phyloP scores from a whole-genome alignment of 805 yeast genomes.

The Wickerhamia fluorescens region DNA sequence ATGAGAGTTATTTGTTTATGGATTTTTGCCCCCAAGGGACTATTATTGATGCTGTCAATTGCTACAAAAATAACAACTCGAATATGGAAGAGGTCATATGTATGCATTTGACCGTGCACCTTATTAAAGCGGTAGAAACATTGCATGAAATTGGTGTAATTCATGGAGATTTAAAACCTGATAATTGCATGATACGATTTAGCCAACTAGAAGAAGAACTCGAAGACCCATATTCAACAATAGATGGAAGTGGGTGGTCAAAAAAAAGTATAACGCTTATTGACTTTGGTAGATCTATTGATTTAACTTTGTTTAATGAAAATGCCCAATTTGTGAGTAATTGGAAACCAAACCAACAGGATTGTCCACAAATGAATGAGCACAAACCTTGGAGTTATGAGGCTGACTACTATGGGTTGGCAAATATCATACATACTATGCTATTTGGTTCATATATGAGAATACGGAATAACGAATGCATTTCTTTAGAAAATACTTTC shows the following conservation, averaged over 20 bases:
- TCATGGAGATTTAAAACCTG: constrained; percentile 84
- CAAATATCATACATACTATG: constrained; percentile 64
- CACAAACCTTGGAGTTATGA: constrained; percentile 67
- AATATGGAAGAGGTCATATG: constrained; percentile 54
- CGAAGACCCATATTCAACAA: neutral
- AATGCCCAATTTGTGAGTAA: constrained; percentile 48
- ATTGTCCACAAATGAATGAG: constrained; percentile 63
- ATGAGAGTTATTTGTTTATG: constrained; percentile 62
- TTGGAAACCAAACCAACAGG: constrained; percentile 60
- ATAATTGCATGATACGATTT: constrained; percentile 73
- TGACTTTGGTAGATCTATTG: constrained; percentile 80
- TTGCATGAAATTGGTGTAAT: constrained; percentile 63
- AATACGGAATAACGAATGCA: constrained; percentile 13
- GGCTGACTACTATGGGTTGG: constrained; percentile 79
- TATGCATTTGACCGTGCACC: constrained; percentile 57
- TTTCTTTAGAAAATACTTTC: constrained; percentile 36
- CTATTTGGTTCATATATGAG: constrained; percentile 63
- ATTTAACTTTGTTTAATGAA: constrained; percentile 47
- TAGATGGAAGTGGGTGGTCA: constrained; percentile 30
- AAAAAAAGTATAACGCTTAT: constrained; percentile 54
- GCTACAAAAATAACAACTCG: constrained; percentile 20
- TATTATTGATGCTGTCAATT: constrained; percentile 58
- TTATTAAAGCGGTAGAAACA: constrained; percentile 49
- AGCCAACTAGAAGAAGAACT: too few species aligned
- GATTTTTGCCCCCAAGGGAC: constrained; percentile 70